phyloP scores from a whole-genome alignment of 176 grass and related monocot species.

The Musa schizocarpa region DNA sequence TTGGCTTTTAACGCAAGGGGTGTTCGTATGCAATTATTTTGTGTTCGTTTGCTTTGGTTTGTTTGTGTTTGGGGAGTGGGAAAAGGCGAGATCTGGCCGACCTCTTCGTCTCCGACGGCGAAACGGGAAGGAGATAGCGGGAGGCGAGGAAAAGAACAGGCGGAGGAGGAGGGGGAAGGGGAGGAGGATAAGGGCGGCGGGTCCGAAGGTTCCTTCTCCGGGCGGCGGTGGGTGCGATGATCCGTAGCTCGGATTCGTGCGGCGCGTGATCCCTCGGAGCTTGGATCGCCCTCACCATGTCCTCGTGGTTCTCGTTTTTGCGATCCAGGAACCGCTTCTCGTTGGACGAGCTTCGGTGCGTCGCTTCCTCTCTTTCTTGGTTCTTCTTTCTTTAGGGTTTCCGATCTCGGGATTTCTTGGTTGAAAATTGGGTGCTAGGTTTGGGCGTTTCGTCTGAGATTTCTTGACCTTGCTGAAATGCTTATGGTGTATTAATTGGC shows the following conservation, averaged over 20 bases:
- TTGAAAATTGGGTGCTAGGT: no score
- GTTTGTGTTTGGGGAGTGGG: not conserved
- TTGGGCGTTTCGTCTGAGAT: not conserved
- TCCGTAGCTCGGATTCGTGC: constrained; percentile 9
- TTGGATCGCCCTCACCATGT: constrained; percentile 13
- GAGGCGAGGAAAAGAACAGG: not conserved
- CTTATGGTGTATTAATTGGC: not conserved
- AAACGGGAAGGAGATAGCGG: not conserved
- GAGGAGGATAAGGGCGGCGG: not conserved
- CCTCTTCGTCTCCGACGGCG: not conserved
- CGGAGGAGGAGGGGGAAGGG: not conserved
- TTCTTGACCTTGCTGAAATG: not conserved
- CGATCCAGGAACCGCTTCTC: constrained; percentile 88
- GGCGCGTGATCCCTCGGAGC: constrained; percentile 6
- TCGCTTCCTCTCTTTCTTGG: not conserved
- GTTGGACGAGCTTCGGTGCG: constrained; percentile 88
- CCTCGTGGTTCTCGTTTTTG: constrained; percentile 88
- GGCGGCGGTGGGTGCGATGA: not conserved
- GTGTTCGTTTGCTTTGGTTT: not conserved
- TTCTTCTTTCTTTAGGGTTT: constrained; percentile 24
- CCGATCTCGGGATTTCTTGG: not conserved
- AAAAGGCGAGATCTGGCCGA: not conserved
- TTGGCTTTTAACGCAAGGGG: no score
- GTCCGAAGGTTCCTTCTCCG: not conserved
- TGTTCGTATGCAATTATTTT: no score